Evolutionary conservation across 371 early-diverging fungal species (phyloP), one percentile per base, ranked within the genome.

Genomic region (Actinomucor elegans): DNA sequence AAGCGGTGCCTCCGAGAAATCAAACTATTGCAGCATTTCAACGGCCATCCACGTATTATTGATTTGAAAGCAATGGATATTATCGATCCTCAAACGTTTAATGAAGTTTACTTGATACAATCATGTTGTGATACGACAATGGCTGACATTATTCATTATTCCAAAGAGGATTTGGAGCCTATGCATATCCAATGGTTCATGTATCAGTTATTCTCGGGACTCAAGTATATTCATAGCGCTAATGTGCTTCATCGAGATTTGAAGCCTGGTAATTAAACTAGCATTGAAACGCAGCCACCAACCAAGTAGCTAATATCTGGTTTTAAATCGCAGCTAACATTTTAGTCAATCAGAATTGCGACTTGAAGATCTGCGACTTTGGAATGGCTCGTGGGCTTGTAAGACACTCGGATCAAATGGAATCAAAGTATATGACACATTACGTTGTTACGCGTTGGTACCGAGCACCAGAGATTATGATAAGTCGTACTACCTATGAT

Each of bases 161-260:
- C 92, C 15, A 84, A 85, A 44, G 85, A 92, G 55, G 83, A 85
- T 33, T 71, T 95, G 31, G 92, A 91, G 24, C 92, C 93, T 46
- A 87, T 91, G 4, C 96, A 95, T 66, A 91, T 81, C 66, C 94
- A 93, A 68, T 94, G 93, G 83, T 95, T 95, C 62, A 76, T 94
- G 64, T 95, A 92, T 69, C 96, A 95, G 61, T 75, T 94, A 34
- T 87, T 90, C 59, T 82, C 91, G 5, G 96, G 90, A 4, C 73
- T 95, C 17, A 92, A 95, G 57, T 94, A 88, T 68, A 92, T 95
- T 52, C 96, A 95, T 61, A 89, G 90, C 27, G 94, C 94, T 1
- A 90, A 94, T 57, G 96, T 77, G 38, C 72, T 94, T 49, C 94
- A 94, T 72, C 82, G 94, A 41, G 95, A 94, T 64, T 69, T 94